Evolutionary conservation across 805 yeast genomes (phyloP).

Genomic region (Wickerhamomyces chambardii): DNA sequence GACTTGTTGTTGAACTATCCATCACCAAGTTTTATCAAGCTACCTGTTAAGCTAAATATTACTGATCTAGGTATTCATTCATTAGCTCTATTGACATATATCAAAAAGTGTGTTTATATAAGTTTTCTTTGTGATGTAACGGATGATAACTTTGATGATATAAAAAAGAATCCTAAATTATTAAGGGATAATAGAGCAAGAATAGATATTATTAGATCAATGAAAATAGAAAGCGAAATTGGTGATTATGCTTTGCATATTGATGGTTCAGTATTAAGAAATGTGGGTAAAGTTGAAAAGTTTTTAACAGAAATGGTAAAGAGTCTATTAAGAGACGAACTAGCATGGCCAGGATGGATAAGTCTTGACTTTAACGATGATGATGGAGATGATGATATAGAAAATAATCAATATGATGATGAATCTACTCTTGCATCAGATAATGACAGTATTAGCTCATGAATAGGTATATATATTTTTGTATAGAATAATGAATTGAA

Average conservation of each 20-base stretch:
- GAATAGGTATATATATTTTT: too few relatives aligned
- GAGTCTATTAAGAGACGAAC: conserved; percentile 63
- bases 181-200: conserved; percentile 21
- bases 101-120: conserved; percentile 43
- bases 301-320: conserved; percentile 75
- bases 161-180: conserved; percentile 8
- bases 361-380: conserved; percentile 53
- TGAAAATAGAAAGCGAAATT: conserved; percentile 82
- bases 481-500: too few relatives aligned
- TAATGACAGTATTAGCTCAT: too few relatives aligned
- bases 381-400: conserved; percentile 4
- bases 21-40: conserved; percentile 68
- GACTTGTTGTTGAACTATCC: conserved; percentile 84
- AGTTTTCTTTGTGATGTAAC: conserved; percentile 68
- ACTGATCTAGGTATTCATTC: conserved; percentile 75
- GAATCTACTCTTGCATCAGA: too few relatives aligned
- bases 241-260: conserved; percentile 48
- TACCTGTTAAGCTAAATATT: conserved; percentile 75
- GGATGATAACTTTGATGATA: conserved; percentile 31
- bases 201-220: conserved; percentile 67
- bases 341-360: conserved; percentile 99
- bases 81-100: conserved; percentile 64
- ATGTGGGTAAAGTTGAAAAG: conserved; percentile 88
- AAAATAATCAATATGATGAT: too few relatives aligned
- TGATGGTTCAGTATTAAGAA: conserved; percentile 65